phyloP scores from a whole-genome alignment of 2,329 filamentous ascomycete species.

The Zymoseptoria crescenta region DNA sequence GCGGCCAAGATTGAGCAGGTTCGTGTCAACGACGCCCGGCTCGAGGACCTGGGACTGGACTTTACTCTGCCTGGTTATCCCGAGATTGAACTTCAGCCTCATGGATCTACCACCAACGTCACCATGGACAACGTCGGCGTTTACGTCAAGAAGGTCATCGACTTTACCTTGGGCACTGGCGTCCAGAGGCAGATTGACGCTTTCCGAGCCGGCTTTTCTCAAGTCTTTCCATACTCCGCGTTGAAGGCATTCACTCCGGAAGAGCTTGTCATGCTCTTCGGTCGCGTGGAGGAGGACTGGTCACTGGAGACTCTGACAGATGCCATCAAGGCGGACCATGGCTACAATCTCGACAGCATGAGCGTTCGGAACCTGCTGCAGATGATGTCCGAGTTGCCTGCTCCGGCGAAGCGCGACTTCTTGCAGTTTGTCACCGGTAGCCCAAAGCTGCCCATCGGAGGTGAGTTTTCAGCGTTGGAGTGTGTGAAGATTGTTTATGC shows the following conservation, averaged over 20 bases:
- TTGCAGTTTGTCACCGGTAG: conserved; percentile 97
- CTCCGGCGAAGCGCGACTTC: conserved; percentile 77
- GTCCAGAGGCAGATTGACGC: conserved; percentile 85
- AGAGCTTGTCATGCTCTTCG: conserved; percentile 91
- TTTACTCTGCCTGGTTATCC: conserved; percentile 93
- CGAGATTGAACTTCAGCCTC: conserved; percentile 68
- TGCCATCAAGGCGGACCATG: conserved; percentile 96
- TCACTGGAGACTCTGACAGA: conserved; percentile 95
- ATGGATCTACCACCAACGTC: conserved; percentile 66
- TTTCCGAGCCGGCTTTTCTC: conserved; percentile 83
- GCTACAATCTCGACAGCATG: conserved; percentile 96
- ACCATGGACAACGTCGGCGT: conserved; percentile 84
- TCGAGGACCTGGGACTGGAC: conserved; percentile 86
- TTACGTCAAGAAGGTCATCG: conserved; percentile 84
- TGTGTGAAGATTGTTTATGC: neutral
- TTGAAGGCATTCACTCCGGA: conserved; percentile 89
- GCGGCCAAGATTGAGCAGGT: conserved; percentile 61
- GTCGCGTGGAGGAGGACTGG: conserved; percentile 91
- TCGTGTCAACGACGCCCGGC: conserved; percentile 62
- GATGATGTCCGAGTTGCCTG: conserved; percentile 79
- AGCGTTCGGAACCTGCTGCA: conserved; percentile 90
- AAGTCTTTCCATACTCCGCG: conserved; percentile 92
- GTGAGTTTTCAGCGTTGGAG: conserved; percentile 47
- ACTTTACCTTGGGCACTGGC: conserved; percentile 82
- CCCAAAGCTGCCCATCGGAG: conserved; percentile 94